Evolutionary conservation across 768 basidiomycete species (phyloP), one percentile per base, ranked within the genome.

Genomic region (Lyophyllum atratum): DNA sequence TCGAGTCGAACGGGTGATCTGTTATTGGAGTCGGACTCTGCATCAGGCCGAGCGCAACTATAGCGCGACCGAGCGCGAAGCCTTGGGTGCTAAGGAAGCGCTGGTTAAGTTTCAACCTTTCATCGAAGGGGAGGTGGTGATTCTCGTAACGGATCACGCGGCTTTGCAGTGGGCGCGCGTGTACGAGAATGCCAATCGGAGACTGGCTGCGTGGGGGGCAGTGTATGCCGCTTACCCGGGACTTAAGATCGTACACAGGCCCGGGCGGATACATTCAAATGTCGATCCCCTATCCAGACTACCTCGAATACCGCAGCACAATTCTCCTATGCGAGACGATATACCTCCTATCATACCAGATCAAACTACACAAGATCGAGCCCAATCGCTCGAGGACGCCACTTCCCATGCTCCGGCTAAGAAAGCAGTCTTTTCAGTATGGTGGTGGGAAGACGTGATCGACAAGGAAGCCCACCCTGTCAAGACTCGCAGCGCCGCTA

Each of bases 31-130:
- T 15, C 46, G 65, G 11, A 60, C 65, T 1, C 48, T 72, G 7
- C 60, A 66, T 42, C 39, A 61, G 17, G 70, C 67, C n/a, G n/a
- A n/a, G n/a, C n/a, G n/a, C n/a, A n/a, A n/a, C n/a, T n/a, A n/a
- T n/a, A n/a, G n/a, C n/a, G n/a, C n/a, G n/a, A n/a, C n/a, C n/a
- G n/a, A n/a, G n/a, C n/a, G n/a, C n/a, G n/a, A n/a, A n/a, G n/a
- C n/a, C n/a, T n/a, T n/a, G n/a, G n/a, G n/a, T n/a, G n/a, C n/a
- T n/a, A n/a, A n/a, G n/a, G n/a, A n/a, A n/a, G n/a, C n/a, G n/a
- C n/a, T n/a, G n/a, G 60, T 72, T 14, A 68, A 70, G 47, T 75
- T 74, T 34, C 72, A 74, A 55, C 66, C 72, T 2, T 72, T 66
- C 56, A 64, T 75, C 12, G 72, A 76, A 66, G 73, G 0, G 70